These are phyloP conservation scores for Aspergillus chevalieri DNA, from an alignment of 2,329 filamentous ascomycete species.

Conservation along the genomic window DNA sequence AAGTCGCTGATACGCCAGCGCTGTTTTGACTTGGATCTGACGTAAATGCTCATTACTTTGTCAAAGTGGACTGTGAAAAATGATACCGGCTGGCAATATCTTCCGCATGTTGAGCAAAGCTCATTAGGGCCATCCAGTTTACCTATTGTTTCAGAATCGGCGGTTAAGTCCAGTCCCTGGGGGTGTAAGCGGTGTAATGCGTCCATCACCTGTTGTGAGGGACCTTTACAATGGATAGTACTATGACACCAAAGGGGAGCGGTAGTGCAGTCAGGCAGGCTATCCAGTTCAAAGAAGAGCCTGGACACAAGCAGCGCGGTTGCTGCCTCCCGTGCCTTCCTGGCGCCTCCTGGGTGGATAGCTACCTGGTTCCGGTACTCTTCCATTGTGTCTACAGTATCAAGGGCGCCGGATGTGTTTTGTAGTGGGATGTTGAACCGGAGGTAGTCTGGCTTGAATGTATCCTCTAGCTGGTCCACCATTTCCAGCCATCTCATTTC, in stretches of 20 bases:
- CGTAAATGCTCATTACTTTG: slow-evolving; percentile 6
- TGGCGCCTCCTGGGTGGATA: slow-evolving; percentile 8
- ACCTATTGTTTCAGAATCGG: slow-evolving; percentile 7
- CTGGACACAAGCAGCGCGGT: slow-evolving; percentile 10
- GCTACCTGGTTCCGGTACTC: slow-evolving; percentile 15
- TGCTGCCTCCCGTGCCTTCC: slow-evolving; percentile 12
- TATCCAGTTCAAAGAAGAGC: slow-evolving; percentile 11
- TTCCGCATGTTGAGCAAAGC: slow-evolving; percentile 3
- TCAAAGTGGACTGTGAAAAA: slow-evolving; percentile 3
- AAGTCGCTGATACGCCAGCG: slow-evolving; percentile 9
- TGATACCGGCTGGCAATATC: slow-evolving; percentile 5
- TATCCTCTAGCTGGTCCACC: slow-evolving; percentile 3
- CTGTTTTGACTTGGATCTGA: slow-evolving; percentile 2
- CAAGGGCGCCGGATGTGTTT: slow-evolving; percentile 7
- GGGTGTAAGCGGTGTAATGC: slow-evolving; percentile 12
- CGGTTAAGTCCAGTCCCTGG: slow-evolving; percentile 7
- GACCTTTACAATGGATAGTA: slow-evolving; percentile 11
- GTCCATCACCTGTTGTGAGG: slow-evolving; percentile 5
- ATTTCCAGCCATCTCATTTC: slow-evolving; percentile 12
- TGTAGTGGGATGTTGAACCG: slow-evolving; percentile 10
- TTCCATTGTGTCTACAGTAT: slow-evolving; percentile 12
- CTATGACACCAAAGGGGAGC: slow-evolving; percentile 11
- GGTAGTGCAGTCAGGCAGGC: slow-evolving; percentile 3
- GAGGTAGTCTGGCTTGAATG: slow-evolving; percentile 5
- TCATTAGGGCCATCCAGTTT: slow-evolving; percentile 2